Conservation (phyloP, 768 basidiomycete species). For the Boletus edulis region DNA sequence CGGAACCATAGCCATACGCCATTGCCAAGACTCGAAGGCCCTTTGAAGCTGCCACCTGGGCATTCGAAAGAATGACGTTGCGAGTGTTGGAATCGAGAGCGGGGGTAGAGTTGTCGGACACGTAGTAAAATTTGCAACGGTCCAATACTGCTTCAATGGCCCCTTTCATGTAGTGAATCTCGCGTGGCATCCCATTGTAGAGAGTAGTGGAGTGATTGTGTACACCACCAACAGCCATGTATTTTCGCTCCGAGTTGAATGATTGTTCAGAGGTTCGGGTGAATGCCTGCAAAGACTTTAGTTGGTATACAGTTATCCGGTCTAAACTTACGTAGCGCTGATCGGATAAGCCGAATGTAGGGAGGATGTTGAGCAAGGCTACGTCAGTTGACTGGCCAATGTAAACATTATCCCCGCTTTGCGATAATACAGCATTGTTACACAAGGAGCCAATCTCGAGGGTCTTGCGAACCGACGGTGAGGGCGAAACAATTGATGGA, state of each 20-base stretch:
- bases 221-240: constrained; percentile 85
- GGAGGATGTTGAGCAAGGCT: constrained; percentile 79
- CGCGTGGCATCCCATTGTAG: constrained; percentile 42
- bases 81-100: constrained; percentile 67
- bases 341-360: constrained; percentile 64
- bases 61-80: constrained; percentile 66
- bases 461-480: constrained; percentile 69
- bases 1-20: constrained; percentile 79
- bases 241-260: constrained; percentile 93
- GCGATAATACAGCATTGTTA: constrained; percentile 73
- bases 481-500: constrained; percentile 46
- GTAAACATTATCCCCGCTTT: constrained; percentile 67
- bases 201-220: constrained; percentile 38
- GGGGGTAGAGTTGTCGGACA: constrained; percentile 87
- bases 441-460: constrained; percentile 85
- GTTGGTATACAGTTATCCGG: background rate
- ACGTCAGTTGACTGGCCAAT: constrained; percentile 94
- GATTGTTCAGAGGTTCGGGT: constrained; percentile 75
- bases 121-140: constrained; percentile 86
- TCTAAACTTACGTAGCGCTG: constrained; percentile 57
- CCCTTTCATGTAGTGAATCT: constrained; percentile 90
- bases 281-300: constrained; percentile 48
- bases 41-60: constrained; percentile 65
- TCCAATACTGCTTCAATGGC: constrained; percentile 86
- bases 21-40: constrained; percentile 89